A percentile compares a stretch with the other conserved stretches of the same genome.
Conservation (phyloP, 768 basidiomycete genomes). For the Phylloporus sp. region DNA sequence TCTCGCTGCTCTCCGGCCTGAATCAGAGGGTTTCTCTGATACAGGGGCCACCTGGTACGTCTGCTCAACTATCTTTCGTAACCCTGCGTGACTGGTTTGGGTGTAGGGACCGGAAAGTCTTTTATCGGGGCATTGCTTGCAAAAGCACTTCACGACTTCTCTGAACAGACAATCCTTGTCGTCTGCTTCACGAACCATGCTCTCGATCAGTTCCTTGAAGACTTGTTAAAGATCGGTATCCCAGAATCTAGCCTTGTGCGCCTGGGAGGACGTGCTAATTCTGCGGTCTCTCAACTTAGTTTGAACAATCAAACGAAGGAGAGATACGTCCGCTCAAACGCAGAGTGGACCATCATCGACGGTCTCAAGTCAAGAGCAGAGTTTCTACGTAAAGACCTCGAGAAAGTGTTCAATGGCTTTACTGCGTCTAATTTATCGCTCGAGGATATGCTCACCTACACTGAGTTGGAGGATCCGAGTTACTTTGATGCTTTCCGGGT, state of each 20-base stretch:
- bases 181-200: slow-evolving; percentile 77
- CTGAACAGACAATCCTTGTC: slow-evolving; percentile 52
- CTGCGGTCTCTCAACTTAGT: slow-evolving; percentile 41
- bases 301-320: slow-evolving; percentile 38
- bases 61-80: not conserved
- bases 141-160: slow-evolving; percentile 51
- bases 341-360: slow-evolving; percentile 44
- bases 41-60: slow-evolving; percentile 66
- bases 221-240: slow-evolving; percentile 59
- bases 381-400: slow-evolving; percentile 24
- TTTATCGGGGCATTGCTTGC: slow-evolving; percentile 68
- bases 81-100: not conserved
- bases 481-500: slow-evolving; percentile 46
- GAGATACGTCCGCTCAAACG: slow-evolving; percentile 22
- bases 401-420: slow-evolving; percentile 29
- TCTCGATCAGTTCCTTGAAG: slow-evolving; percentile 64
- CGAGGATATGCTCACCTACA: slow-evolving; percentile 38
- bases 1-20: slow-evolving; percentile 48
- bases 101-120: slow-evolving; percentile 67
- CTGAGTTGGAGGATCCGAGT: slow-evolving; percentile 50
- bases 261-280: slow-evolving; percentile 52
- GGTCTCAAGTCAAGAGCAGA: slow-evolving; percentile 35
- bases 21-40: slow-evolving; percentile 57
- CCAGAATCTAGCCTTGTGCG: slow-evolving; percentile 45
- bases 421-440: slow-evolving; percentile 14